Evolutionary conservation across 371 early-diverging fungal genomes (phyloP), one percentile per base, ranked within the genome.

Genomic region (Mucor sp.): DNA sequence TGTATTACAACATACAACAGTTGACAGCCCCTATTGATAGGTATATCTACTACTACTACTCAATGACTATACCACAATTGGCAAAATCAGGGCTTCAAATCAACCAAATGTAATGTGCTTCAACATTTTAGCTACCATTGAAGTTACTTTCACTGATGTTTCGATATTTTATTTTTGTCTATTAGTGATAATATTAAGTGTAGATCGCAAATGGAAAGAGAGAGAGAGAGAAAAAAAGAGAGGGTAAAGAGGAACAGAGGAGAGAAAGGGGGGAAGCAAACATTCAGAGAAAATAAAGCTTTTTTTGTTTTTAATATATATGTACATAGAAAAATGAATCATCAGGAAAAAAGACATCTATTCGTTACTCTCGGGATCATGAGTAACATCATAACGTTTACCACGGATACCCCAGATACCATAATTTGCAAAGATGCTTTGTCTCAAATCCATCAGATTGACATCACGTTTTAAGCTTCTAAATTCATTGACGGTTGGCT

Each of bases 321-420:
- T 64, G 30, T 64, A 58, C 37, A 41, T 25, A 53, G 50, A 21
- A 25, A 25, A 53, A 53, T 25, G 14, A 25, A 53, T 53, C 23
- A 17, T 41, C 41, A 41, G 17, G 41, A 41, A 41, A n/a, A 59
- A 60, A 32, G 27, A 21, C 39, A 15, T 32, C 43, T 66, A 72
- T 30, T 73, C 73, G 23, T 78, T 75, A 19, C 74, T 75, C 62
- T 77, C 82, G 27, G 76, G 70, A 28, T 75, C 63, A 55, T 81
- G 80, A 39, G 75, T 83, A 47, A 94, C 91, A 78, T 94, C 94
- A 76, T 94, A 94, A 50, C 88, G 85, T 74, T 93, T 91, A 56
- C 93, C 94, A 66, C 94, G 89, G 73, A 94, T 88, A 39, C 88
- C 92, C 84, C 91, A 93, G 63, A 94, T 88, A 43, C 91, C 91